Conservation (phyloP, 331 rosid genomes). For the Telfairia occidentalis region DNA sequence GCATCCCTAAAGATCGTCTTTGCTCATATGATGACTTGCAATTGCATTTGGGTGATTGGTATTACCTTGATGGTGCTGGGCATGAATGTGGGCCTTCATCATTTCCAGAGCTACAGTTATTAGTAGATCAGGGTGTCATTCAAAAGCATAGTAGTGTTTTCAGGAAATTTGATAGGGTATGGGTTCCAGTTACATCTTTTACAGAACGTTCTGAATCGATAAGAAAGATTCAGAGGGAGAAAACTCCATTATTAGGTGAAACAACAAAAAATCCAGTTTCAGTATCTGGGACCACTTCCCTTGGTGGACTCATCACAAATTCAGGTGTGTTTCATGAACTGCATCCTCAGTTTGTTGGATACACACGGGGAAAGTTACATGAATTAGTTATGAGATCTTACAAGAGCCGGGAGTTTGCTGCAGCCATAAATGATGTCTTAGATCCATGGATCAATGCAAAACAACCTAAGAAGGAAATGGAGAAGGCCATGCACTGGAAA, state of each 20-base stretch:
- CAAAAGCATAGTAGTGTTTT: constrained; percentile 64
- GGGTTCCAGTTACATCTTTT: constrained; percentile 79
- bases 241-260: constrained; percentile 27
- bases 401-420: constrained; percentile 92
- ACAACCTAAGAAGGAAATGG: constrained; percentile 89
- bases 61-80: constrained; percentile 94
- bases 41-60: constrained; percentile 87
- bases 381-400: constrained; percentile 90
- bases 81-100: constrained; percentile 89
- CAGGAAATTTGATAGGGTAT: constrained; percentile 71
- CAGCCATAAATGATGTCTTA: constrained; percentile 86
- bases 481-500: constrained; percentile 73
- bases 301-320: constrained; percentile 15
- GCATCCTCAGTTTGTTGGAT: constrained; percentile 87
- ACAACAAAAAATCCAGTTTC: constrained; percentile 26
- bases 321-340: constrained; percentile 33
- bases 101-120: constrained; percentile 63
- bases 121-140: constrained; percentile 63
- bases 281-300: constrained; percentile 24
- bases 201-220: constrained; percentile 42
- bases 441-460: constrained; percentile 96
- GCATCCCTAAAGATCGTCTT: constrained; percentile 51
- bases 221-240: constrained; percentile 25
- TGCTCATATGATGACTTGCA: constrained; percentile 59
- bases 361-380: constrained; percentile 83